Percentiles rank a stretch among this genome's conserved stretches.
Conservation (phyloP, 345 rosid genomes). For the Eucalyptus curtisii region DNA sequence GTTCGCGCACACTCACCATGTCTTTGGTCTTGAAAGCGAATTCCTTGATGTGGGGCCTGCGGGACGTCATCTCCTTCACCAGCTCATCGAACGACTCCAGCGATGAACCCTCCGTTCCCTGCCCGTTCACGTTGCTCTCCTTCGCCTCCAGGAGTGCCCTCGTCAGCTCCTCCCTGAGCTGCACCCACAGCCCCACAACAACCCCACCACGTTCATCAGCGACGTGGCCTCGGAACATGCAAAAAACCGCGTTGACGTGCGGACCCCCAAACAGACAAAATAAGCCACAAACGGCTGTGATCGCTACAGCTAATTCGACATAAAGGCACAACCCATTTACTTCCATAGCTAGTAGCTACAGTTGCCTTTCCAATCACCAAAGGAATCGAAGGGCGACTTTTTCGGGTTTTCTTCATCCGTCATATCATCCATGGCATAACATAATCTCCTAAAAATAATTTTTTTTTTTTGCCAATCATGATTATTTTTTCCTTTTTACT, state of each 20-base stretch:
- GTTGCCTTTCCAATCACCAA: not conserved
- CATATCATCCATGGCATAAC: not conserved
- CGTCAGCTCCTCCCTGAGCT: conserved; percentile 65
- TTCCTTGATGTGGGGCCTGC: conserved; percentile 50
- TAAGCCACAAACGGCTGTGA: not conserved
- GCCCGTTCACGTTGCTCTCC: conserved; percentile 17
- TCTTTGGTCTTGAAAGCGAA: conserved; percentile 79
- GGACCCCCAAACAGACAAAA: not conserved
- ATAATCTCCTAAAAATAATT: rapidly evolving
- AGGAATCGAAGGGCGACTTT: not conserved
- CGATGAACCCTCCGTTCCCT: conserved; percentile 26
- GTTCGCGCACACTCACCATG: conserved; percentile 32
- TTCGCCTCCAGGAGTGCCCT: conserved; percentile 61
- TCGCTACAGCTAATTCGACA: not conserved
- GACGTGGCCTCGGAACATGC: not conserved
- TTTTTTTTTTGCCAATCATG: not conserved
- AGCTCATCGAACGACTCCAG: conserved; percentile 62
- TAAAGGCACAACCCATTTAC: not conserved
- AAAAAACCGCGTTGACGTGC: not conserved
- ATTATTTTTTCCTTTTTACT: not conserved
- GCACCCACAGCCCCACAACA: conserved; percentile 2
- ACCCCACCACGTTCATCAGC: not conserved
- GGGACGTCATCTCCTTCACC: conserved; percentile 50
- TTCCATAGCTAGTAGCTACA: not conserved
- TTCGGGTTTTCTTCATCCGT: not conserved